A percentile compares a stretch with the other conserved stretches of the same genome.
These are phyloP conservation scores for Neurospora sublineolata DNA, from an alignment of 495 filamentous ascomycete genomes.

Conservation along the genomic window DNA sequence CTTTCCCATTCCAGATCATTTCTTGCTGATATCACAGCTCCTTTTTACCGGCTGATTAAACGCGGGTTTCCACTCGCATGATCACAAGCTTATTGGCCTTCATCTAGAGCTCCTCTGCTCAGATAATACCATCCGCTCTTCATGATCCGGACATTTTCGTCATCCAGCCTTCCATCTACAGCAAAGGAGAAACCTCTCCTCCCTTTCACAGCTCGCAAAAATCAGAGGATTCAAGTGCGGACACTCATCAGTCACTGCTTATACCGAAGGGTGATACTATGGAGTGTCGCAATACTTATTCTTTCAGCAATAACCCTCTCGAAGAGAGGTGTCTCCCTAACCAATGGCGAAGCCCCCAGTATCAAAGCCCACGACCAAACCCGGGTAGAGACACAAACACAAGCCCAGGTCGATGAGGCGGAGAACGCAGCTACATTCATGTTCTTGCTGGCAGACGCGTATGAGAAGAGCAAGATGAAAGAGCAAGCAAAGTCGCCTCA, in stretches of 20 bases:
- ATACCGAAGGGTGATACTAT: conserved; percentile 32
- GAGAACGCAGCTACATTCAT: neutral
- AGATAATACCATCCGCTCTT: neutral
- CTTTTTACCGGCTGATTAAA: neutral
- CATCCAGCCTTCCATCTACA: conserved; percentile 7
- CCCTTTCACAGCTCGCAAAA: conserved; percentile 3
- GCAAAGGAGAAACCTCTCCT: conserved; percentile 12
- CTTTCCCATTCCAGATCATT: neutral
- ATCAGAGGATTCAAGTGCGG: conserved; percentile 15
- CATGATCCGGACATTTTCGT: conserved; percentile 6
- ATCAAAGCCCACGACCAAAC: neutral
- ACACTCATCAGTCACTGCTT: conserved; percentile 28
- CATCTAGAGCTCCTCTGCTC: neutral
- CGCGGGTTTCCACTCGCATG: neutral
- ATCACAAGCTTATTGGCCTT: neutral
- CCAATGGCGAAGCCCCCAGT: conserved; percentile 2
- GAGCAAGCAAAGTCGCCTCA: conserved; percentile 16
- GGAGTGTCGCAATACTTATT: conserved; percentile 20
- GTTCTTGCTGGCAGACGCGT: neutral
- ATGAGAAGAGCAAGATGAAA: conserved; percentile 1
- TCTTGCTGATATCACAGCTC: neutral
- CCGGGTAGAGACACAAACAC: neutral
- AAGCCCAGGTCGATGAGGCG: neutral
- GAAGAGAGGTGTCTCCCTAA: conserved; percentile 7
- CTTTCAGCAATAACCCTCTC: conserved; percentile 21